These are phyloP conservation scores for Euphorbia pulcherrima DNA, from an alignment of 345 rosid species.

Conservation along the genomic window DNA sequence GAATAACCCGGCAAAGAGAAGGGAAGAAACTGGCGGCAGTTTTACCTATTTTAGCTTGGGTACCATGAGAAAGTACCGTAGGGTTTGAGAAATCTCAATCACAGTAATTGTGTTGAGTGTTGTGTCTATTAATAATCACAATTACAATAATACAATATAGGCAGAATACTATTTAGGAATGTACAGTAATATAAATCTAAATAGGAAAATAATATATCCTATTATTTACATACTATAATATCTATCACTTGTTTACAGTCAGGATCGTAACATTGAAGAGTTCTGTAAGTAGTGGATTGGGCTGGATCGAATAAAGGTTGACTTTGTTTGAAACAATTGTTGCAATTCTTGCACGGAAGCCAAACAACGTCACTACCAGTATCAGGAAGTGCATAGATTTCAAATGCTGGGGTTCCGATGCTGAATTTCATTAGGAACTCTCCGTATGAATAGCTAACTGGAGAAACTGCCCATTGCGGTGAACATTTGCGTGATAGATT, in stretches of 20 bases:
- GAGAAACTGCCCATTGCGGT: neutral
- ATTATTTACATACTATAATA: too few species aligned
- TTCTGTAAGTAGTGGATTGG: slow-evolving; percentile 1
- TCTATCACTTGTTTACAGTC: neutral
- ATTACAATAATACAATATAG: too few species aligned
- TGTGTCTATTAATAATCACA: too few species aligned
- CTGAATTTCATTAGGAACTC: slow-evolving; percentile 1
- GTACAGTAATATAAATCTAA: too few species aligned
- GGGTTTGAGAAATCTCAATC: too few species aligned
- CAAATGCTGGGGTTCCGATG: neutral
- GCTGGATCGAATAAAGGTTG: neutral
- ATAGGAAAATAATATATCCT: too few species aligned
- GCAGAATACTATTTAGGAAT: too few species aligned
- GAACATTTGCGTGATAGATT: neutral
- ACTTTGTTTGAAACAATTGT: slow-evolving; percentile 11
- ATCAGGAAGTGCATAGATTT: slow-evolving; percentile 14
- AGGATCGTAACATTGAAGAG: neutral
- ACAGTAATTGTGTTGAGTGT: too few species aligned
- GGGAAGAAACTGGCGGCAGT: too few species aligned
- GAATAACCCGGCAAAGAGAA: too few species aligned
- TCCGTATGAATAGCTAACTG: neutral
- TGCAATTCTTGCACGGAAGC: slow-evolving; percentile 17
- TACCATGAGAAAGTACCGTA: too few species aligned
- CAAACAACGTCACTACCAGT: slow-evolving; percentile 22
- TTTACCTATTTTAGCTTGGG: too few species aligned